These are phyloP conservation scores for Dryas alaskensis DNA, from an alignment of 306 rosid species.

Conservation along the genomic window DNA sequence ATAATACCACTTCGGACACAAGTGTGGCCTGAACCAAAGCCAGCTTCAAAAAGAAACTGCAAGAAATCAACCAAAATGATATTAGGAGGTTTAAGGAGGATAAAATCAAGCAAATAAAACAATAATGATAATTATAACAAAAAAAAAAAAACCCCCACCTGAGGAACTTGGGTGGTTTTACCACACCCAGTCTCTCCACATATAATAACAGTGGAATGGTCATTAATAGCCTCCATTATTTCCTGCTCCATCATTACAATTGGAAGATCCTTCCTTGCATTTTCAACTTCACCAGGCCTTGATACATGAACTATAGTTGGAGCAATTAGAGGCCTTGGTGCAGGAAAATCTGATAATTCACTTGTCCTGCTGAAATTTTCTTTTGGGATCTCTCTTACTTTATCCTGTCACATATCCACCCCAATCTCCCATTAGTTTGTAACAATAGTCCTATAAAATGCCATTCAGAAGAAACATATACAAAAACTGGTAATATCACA, in stretches of 20 bases:
- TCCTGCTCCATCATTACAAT: slow-evolving; percentile 98
- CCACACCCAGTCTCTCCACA: slow-evolving; percentile 99
- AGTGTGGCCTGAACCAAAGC: slow-evolving; percentile 69
- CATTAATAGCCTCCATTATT: slow-evolving; percentile 89
- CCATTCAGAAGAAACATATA: neutral
- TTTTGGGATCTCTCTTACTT: slow-evolving; percentile 25
- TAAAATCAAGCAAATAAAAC: slow-evolving; percentile 13
- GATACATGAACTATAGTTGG: slow-evolving; percentile 77
- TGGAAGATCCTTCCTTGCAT: slow-evolving; percentile 83
- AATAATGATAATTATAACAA: slow-evolving; percentile 8
- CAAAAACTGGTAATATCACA: neutral
- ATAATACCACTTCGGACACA: slow-evolving; percentile 52
- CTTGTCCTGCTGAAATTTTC: slow-evolving; percentile 25
- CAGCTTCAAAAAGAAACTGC: slow-evolving; percentile 89
- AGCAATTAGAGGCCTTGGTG: slow-evolving; percentile 26
- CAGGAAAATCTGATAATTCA: slow-evolving; percentile 28
- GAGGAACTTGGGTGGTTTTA: slow-evolving; percentile 99
- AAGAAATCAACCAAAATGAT: slow-evolving; percentile 9
- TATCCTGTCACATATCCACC: slow-evolving; percentile 48
- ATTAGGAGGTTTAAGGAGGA: slow-evolving; percentile 12
- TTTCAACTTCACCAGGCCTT: slow-evolving; percentile 71
- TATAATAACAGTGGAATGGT: slow-evolving; percentile 67
- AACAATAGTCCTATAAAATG: neutral
- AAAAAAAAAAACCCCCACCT: slow-evolving; percentile 39
- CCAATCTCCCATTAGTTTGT: slow-evolving; percentile 10